Percentiles rank a stretch among this genome's conserved stretches.
phyloP scores from a whole-genome alignment of 352 stramenopile genomes.

The Globisporangium orthogonon region DNA sequence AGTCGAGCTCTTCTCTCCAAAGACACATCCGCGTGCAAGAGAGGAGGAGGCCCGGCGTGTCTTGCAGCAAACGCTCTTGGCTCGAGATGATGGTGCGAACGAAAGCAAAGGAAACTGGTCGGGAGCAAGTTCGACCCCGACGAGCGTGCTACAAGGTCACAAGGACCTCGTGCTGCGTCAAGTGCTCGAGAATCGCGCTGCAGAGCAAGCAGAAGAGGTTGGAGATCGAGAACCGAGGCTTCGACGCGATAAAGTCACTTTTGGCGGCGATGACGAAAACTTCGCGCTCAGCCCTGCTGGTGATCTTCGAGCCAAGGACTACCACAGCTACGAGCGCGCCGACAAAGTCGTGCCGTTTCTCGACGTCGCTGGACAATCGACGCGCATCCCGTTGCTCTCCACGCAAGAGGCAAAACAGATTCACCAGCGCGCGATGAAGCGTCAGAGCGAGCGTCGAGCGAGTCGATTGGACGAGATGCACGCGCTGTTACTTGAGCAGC shows the following conservation, averaged over 20 bases:
- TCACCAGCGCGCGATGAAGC: constrained; percentile 15
- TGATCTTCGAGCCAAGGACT: constrained; percentile 7
- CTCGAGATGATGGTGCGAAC: neutral
- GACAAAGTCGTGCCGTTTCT: constrained; percentile 11
- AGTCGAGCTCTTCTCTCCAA: constrained; percentile 9
- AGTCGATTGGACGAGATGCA: constrained; percentile 20
- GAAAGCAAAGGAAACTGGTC: neutral
- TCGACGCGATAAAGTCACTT: neutral
- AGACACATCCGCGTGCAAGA: constrained; percentile 21
- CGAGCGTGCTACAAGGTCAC: constrained; percentile 3
- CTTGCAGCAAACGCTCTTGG: constrained; percentile 23
- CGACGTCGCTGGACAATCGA: constrained; percentile 18
- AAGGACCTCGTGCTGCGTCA: constrained; percentile 7
- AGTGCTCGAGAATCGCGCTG: neutral
- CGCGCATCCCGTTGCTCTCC: constrained; percentile 20
- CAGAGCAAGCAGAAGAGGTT: neutral
- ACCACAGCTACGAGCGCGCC: constrained; percentile 20
- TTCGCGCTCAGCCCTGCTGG: neutral
- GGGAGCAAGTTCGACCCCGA: constrained; percentile 1
- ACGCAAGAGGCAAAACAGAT: constrained; percentile 7
- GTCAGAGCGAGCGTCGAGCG: constrained; percentile 10
- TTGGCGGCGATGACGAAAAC: constrained; percentile 2
- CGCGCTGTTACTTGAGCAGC: constrained; percentile 21
- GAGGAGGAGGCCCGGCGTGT: constrained; percentile 33
- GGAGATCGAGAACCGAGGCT: neutral